Conservation (phyloP, 805 yeast genomes). For the Starmera caribaea region DNA sequence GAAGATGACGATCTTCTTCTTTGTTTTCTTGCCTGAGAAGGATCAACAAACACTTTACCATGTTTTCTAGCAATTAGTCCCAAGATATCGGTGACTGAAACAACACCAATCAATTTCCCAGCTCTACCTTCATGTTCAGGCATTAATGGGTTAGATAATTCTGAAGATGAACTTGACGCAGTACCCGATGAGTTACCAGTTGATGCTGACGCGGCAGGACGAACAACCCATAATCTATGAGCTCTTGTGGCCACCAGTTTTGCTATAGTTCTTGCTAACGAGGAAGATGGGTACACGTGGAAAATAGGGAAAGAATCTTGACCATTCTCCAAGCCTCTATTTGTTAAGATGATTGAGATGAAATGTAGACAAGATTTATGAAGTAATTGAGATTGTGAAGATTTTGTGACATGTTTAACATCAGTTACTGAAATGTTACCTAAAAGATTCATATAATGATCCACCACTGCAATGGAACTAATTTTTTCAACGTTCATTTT, state of each 20-base stretch:
- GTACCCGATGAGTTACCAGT: constrained; percentile 13
- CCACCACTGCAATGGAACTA: constrained; percentile 89
- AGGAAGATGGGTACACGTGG: constrained; percentile 74
- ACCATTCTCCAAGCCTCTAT: constrained; percentile 87
- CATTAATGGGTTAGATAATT: constrained; percentile 18
- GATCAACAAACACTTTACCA: constrained; percentile 64
- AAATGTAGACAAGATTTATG: constrained; percentile 82
- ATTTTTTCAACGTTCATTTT: constrained; percentile 80
- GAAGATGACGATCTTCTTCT: constrained; percentile 50
- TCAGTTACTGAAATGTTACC: constrained; percentile 95
- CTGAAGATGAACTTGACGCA: constrained; percentile 10
- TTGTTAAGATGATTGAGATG: constrained; percentile 73
- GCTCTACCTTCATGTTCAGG: constrained; percentile 43
- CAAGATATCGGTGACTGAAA: constrained; percentile 83
- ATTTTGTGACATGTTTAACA: constrained; percentile 77
- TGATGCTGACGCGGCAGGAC: constrained; percentile 36
- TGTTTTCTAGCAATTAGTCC: constrained; percentile 68
- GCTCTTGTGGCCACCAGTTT: constrained; percentile 92
- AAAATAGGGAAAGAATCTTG: constrained; percentile 95
- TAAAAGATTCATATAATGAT: constrained; percentile 58
- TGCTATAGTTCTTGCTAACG: constrained; percentile 84
- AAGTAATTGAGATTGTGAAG: constrained; percentile 77
- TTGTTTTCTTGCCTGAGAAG: constrained; percentile 79
- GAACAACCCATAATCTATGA: constrained; percentile 82
- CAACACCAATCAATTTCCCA: constrained; percentile 84